These are phyloP conservation scores for Maudiozyma humilis DNA, from an alignment of 1,139 yeast genomes.

Conservation along the genomic window DNA sequence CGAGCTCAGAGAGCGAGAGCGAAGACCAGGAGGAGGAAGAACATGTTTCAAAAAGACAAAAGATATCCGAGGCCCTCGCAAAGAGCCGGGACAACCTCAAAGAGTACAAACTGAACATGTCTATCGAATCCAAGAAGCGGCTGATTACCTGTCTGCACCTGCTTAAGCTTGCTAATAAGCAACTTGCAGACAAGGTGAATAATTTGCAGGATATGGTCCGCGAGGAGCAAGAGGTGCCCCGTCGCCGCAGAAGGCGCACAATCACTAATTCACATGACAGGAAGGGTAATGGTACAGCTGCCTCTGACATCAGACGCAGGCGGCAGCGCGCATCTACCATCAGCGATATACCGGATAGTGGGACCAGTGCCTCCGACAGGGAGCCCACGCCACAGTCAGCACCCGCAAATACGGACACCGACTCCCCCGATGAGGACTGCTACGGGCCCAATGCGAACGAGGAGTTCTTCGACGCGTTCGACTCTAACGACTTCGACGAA, in stretches of 20 bases:
- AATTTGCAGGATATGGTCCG: conserved; percentile 46
- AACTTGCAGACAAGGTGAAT: conserved; percentile 55
- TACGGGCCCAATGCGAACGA: conserved; percentile 25
- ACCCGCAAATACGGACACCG: no score
- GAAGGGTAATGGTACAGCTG: background rate
- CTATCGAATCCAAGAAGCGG: conserved; percentile 61
- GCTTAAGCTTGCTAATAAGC: conserved; percentile 67
- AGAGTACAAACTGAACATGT: conserved; percentile 35
- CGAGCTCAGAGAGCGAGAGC: conserved; percentile 11
- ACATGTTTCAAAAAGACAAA: conserved; percentile 20
- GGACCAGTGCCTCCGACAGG: background rate
- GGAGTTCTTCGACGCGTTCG: conserved; percentile 27
- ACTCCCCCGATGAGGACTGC: conserved; percentile 1
- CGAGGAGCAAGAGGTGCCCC: conserved; percentile 35
- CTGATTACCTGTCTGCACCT: conserved; percentile 66
- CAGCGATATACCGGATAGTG: background rate
- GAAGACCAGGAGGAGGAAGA: conserved; percentile 8
- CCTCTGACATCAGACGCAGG: background rate
- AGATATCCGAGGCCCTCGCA: conserved; percentile 24
- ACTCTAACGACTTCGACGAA: conserved; percentile 31
- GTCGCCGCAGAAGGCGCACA: conserved; percentile 19
- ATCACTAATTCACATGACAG: conserved; percentile 11
- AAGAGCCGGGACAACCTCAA: conserved; percentile 27
- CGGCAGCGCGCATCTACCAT: conserved; percentile 1
- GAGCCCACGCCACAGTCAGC: no score